Base-by-base conservation (phyloP, 768 basidiomycete species). In the Cystofilobasidium macerans region DNA sequence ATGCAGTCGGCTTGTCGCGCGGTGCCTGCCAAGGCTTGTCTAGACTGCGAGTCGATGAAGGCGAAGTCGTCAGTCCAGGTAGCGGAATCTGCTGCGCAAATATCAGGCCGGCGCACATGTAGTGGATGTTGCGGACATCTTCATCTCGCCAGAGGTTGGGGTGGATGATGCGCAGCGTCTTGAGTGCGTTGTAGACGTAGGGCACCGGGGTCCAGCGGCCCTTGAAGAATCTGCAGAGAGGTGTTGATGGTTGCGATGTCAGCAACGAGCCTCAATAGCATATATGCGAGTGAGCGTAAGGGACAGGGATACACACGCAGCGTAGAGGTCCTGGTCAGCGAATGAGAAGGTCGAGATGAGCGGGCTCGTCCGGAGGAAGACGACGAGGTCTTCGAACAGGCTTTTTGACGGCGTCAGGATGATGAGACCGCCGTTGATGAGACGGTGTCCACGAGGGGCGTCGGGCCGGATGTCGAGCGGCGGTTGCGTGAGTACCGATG, bases 101-200 rank as follows among this genome's bases (percentile, higher is more conserved):
- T 13, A 32, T 38, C 20, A 56, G n/a, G n/a, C n/a, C n/a, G n/a
- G n/a, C 65, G n/a, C 3, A 66, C 65, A 93, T 90, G 72, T 89
- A 93, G 75, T 94, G 92, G 26, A 93, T 78, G 72, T 89, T 88
- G 65, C 85, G 83, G 40, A 93, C 84, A 75, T 91, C 86, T 4
- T 85, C 83, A 72, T 95, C 90, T 51, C 82, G 78, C 94, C 94
- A 99, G 71, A 90, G 73, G 38, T 80, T 74, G 42, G 80, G 75
- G 76, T 99, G 95, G 43, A 85, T 80, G 36, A 79, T 72, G 33
- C 86, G 81, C 71, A 90, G 75, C n/a, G 92, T 88, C 77, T 90
- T 92, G 69, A 98, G 80, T 0, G 91, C 92, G 71, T 99, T 99
- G 76, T 91, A 93, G 68, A 84, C 84, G 84, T 88, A 95, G 0